Base-by-base conservation (phyloP, 805 yeast species). In the Wilhelminamyces savonicus region DNA sequence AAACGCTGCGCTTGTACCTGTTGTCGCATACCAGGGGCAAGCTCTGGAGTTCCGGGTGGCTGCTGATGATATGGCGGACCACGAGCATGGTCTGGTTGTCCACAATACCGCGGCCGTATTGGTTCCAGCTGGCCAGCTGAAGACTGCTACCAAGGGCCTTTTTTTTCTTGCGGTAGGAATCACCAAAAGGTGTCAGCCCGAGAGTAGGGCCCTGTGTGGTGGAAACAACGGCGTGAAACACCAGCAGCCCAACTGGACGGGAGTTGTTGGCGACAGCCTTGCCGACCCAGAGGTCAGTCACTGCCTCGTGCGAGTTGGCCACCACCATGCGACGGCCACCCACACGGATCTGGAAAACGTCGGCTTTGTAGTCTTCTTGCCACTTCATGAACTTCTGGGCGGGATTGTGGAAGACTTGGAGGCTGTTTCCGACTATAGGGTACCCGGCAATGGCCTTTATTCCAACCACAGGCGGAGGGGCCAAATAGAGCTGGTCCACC, bases 161-260 rank as follows among this genome's bases (percentile, higher is more conserved):
- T 43, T 74, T 67, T 46, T 69, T 66, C 28, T 49, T 53, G 28
- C 59, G 52, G 39, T 58, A 78, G 2, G 72, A 56, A 0, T 48
- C 53, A 2, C 79, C 71, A 34, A 59, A 66, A 1, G 84, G 84
- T 0, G 82, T 77, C 1, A 82, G 74, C 0, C 85, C 85, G 12
- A 78, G 62, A 0, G 85, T 78, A 40, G 66, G 73, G 0, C 80
- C 76, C 31, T 69, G 75, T 0, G 72, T 63, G 15, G 62, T 52
- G 0, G 81, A 67, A 24, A 81, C 60, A 3, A 81, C 62, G 13
- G 64, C 57, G 53, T 83, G 92, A 54, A 83, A 82, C 1, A 87
- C 79, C 50, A 72, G 73, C 31, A 71, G 59, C n/a, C n/a, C n/a
- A 13, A 65, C 52, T 0, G 92, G 92, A 24, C 94, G 58, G 2